Evolutionary conservation across 441 rosid genomes (phyloP).

Genomic region (Aleurites moluccanus): DNA sequence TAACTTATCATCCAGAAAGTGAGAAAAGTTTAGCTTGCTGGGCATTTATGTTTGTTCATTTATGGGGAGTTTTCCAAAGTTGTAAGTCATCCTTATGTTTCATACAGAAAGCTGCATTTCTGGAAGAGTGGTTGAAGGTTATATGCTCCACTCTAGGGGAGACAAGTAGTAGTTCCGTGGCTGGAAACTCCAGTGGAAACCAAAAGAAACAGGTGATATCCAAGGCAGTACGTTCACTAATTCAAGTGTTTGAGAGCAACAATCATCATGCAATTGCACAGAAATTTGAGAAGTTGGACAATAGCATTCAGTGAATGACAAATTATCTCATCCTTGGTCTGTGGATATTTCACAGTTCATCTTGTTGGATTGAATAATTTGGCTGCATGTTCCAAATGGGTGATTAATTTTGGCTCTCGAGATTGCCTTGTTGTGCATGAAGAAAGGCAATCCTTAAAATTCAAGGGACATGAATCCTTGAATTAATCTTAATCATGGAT

Average conservation of each 20-base stretch:
- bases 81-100: constrained; percentile 18
- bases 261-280: constrained; percentile 36
- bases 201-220: constrained; percentile 74
- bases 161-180: constrained; percentile 30
- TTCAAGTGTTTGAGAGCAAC: constrained; percentile 43
- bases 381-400: background rate
- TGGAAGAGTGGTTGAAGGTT: constrained; percentile 85
- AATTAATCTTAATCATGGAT: background rate
- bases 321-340: background rate
- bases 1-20: background rate
- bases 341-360: background rate
- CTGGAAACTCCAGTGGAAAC: constrained; percentile 36
- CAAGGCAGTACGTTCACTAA: constrained; percentile 59
- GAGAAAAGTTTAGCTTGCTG: background rate
- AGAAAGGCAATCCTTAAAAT: background rate
- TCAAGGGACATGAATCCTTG: too few species aligned
- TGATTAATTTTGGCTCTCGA: background rate
- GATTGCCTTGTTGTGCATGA: background rate
- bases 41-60: background rate
- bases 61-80: background rate
- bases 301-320: constrained; percentile 20
- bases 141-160: constrained; percentile 54
- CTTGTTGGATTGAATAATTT: constrained; percentile 1
- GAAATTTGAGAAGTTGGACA: constrained; percentile 45
- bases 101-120: constrained; percentile 64